A percentile compares a stretch with the other conserved stretches of the same genome.
Evolutionary conservation across 2,329 filamentous ascomycete species (phyloP).

Genomic region (Alternaria rosae): DNA sequence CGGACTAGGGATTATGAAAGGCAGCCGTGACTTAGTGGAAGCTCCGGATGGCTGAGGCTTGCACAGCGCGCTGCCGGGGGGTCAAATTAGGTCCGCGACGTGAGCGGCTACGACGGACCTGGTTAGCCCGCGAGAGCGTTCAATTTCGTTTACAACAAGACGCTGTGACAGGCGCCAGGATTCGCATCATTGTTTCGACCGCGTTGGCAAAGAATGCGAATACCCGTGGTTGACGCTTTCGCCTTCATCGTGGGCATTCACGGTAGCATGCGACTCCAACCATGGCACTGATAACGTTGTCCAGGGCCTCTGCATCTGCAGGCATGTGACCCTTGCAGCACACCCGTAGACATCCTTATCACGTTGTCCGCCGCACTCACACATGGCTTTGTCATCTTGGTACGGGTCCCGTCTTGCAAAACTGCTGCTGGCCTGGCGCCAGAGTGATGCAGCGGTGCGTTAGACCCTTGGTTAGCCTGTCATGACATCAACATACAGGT

Average conservation of each 20-base stretch:
- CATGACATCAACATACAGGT: constrained; percentile 34
- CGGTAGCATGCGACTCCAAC: neutral
- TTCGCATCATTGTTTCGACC: constrained; percentile 9
- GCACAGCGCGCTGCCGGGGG: constrained; percentile 26
- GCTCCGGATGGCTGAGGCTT: constrained; percentile 44
- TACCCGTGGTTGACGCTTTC: neutral
- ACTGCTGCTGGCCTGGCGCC: constrained; percentile 3
- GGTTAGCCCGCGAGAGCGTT: constrained; percentile 15
- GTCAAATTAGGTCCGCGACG: constrained; percentile 30
- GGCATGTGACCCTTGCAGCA: constrained; percentile 16
- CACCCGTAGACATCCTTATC: neutral
- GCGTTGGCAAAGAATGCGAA: neutral
- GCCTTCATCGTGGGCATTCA: neutral
- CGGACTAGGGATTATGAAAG: constrained; percentile 44
- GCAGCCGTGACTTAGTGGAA: constrained; percentile 28
- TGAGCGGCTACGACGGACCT: constrained; percentile 20
- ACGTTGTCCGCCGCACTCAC: neutral
- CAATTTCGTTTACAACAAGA: constrained; percentile 28
- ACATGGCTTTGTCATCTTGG: constrained; percentile 2
- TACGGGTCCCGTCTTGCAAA: constrained; percentile 6
- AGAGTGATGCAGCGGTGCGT: constrained; percentile 23
- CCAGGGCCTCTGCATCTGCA: constrained; percentile 7
- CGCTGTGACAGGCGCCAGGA: constrained; percentile 18
- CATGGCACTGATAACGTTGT: neutral
- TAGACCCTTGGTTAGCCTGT: constrained; percentile 19